Base-by-base conservation (phyloP, 2,329 filamentous ascomycete genomes). In the Diaporthe sp. region DNA sequence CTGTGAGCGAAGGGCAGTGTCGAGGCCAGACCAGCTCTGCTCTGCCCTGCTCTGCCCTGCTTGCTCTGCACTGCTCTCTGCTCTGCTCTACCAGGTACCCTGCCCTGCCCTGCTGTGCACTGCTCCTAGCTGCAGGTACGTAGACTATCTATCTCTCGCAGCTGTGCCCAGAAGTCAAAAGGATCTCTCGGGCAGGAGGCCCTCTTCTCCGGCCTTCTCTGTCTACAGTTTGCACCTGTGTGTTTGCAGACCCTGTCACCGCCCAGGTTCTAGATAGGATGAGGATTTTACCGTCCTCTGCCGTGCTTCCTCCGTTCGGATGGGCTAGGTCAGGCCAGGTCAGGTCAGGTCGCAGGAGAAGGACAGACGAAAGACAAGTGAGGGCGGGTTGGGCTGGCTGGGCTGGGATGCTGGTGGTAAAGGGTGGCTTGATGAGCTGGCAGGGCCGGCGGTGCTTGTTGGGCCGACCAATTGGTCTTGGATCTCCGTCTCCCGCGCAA, bases 341-440 rank as follows among this genome's bases (percentile, higher is more conserved):
- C 55, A 64, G 60, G 61, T 50, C 60, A 47, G 60, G 40, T 33
- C 40, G 60, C 60, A 47, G 60, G 25, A 64, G 60, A 28, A n/a
- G 60, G 40, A 47, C 60, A n/a, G 60, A 30, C 7, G n/a, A 42
- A 17, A 47, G 45, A 25, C 47, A 68, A 28, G 50, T 10, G 15
- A 70, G 67, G 70, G 67, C 72, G 61, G 71, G 77, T 45, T 64
- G 58, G 45, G 45, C 30, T 4, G 30, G 30, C 61, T 67, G 45
- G 42, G 79, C 78, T 80, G 79, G 80, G 78, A 80, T 80, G 77
- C 77, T 78, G 77, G 75, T 77, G 76, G 69, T 72, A 72, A 61
- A 72, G 79, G 79, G 77, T 79, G 73, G 75, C 77, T 79, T 79
- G 80, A 81, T 82, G 80, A 79, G 80, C 78, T 82, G 80, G 61